A percentile compares a stretch with the other conserved stretches of the same genome.
phyloP scores from a whole-genome alignment of 768 basidiomycete genomes.

The Mycena venus region DNA sequence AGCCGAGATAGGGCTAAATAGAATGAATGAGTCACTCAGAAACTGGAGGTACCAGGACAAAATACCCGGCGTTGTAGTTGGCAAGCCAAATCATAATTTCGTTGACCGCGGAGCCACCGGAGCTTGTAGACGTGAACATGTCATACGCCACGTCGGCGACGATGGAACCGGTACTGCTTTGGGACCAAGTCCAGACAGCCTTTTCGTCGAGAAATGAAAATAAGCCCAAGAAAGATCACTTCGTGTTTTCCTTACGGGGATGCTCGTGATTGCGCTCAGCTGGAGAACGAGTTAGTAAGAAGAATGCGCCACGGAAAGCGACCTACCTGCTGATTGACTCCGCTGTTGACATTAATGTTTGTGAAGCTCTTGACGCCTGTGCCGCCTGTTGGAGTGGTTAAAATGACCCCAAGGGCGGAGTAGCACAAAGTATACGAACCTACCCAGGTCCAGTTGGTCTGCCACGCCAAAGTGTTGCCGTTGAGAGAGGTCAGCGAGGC shows the following conservation, averaged over 20 bases:
- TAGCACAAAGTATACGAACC: not conserved
- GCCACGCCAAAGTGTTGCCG: slow-evolving; percentile 52
- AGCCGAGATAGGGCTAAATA: slow-evolving; percentile 62
- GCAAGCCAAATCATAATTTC: slow-evolving; percentile 79
- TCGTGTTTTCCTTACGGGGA: slow-evolving; percentile 58
- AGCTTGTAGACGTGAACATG: slow-evolving; percentile 67
- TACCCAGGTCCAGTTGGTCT: slow-evolving; percentile 55
- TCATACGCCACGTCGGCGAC: slow-evolving; percentile 74
- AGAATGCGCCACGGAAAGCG: slow-evolving; percentile 2
- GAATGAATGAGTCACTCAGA: not conserved
- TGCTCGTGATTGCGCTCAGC: slow-evolving; percentile 65
- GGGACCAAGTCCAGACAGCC: slow-evolving; percentile 72
- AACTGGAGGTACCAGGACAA: not conserved
- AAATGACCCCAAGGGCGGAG: not conserved
- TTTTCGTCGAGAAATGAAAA: slow-evolving; percentile 32
- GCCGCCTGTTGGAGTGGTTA: slow-evolving; percentile 55
- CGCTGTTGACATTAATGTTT: slow-evolving; percentile 58
- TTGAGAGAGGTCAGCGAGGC: slow-evolving; percentile 48
- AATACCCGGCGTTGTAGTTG: slow-evolving; percentile 61
- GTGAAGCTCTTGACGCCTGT: slow-evolving; percentile 73
- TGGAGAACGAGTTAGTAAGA: slow-evolving; percentile 37
- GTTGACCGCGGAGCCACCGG: slow-evolving; percentile 62
- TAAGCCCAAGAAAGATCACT: not conserved
- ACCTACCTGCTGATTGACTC: slow-evolving; percentile 63
- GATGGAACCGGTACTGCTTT: slow-evolving; percentile 52